A percentile compares a stretch with the other conserved stretches of the same genome.
phyloP scores from a whole-genome alignment of 495 filamentous ascomycete genomes.

The Neurospora sp. region DNA sequence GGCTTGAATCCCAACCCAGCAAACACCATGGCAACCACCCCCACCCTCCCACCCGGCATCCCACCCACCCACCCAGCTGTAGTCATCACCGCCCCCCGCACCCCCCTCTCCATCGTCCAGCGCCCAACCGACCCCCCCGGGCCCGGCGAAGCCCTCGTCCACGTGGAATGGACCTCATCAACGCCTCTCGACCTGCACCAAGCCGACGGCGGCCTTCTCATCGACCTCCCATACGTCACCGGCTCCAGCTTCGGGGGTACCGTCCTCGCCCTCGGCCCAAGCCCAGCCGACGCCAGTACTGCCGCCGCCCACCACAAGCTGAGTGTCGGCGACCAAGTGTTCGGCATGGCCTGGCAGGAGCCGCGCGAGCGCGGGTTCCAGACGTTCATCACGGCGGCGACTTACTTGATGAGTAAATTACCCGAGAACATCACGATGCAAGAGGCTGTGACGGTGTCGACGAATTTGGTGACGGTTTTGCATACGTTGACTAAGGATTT shows the following conservation, averaged over 20 bases:
- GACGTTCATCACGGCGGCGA: constrained; percentile 29
- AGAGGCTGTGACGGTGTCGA: constrained; percentile 40
- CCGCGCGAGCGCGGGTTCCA: constrained; percentile 35
- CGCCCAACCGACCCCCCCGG: constrained; percentile 29
- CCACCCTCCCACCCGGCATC: constrained; percentile 8
- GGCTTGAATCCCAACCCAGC: neutral
- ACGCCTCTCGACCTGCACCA: constrained; percentile 47
- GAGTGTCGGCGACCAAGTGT: constrained; percentile 34
- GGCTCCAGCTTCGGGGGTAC: constrained; percentile 34
- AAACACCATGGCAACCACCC: neutral
- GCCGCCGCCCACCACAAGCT: neutral
- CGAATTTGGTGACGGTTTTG: constrained; percentile 45
- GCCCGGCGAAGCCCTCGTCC: constrained; percentile 28
- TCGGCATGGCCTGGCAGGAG: constrained; percentile 37
- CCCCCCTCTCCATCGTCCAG: constrained; percentile 25
- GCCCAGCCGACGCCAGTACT: constrained; percentile 23
- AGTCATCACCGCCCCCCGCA: constrained; percentile 24
- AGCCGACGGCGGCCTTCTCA: constrained; percentile 38
- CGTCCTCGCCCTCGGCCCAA: constrained; percentile 32
- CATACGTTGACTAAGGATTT: constrained; percentile 35
- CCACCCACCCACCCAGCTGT: constrained; percentile 30
- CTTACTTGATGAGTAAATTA: constrained; percentile 29
- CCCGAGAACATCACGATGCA: constrained; percentile 26
- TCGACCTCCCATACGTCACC: constrained; percentile 28
- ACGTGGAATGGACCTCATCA: constrained; percentile 41